Evolutionary conservation across 2,329 filamentous ascomycete genomes (phyloP).

Genomic region (Pseudogymnoascus sp.): DNA sequence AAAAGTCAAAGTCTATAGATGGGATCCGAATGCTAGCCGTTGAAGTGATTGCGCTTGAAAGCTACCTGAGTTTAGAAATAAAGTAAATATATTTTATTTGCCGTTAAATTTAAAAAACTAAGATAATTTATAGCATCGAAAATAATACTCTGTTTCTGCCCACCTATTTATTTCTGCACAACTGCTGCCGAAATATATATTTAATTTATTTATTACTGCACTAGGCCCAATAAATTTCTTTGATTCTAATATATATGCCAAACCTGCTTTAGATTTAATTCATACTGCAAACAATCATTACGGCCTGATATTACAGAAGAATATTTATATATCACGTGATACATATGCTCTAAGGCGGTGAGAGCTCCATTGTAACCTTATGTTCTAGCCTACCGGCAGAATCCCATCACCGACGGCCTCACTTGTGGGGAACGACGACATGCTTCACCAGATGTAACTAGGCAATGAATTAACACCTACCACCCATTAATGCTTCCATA

Average conservation of each 20-base stretch:
- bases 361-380: background rate
- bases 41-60: background rate
- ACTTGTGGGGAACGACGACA: slow-evolving; percentile 1
- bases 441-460: background rate
- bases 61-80: background rate
- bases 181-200: background rate
- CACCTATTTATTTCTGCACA: background rate
- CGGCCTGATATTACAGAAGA: background rate
- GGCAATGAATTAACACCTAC: background rate
- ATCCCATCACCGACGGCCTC: background rate
- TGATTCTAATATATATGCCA: background rate
- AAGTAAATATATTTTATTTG: background rate
- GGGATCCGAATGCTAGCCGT: background rate
- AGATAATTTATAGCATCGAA: background rate
- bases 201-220: background rate
- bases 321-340: background rate
- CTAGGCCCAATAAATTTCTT: background rate
- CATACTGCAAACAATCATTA: background rate
- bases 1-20: background rate
- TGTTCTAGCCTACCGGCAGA: background rate
- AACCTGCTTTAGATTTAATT: background rate
- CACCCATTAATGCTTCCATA: slow-evolving; percentile 1
- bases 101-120: background rate
- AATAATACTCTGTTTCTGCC: background rate
- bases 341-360: background rate